Percentiles rank a stretch among this genome's conserved stretches.
phyloP scores from a whole-genome alignment of 305 asterid genomes.

The Andrographis paniculata region DNA sequence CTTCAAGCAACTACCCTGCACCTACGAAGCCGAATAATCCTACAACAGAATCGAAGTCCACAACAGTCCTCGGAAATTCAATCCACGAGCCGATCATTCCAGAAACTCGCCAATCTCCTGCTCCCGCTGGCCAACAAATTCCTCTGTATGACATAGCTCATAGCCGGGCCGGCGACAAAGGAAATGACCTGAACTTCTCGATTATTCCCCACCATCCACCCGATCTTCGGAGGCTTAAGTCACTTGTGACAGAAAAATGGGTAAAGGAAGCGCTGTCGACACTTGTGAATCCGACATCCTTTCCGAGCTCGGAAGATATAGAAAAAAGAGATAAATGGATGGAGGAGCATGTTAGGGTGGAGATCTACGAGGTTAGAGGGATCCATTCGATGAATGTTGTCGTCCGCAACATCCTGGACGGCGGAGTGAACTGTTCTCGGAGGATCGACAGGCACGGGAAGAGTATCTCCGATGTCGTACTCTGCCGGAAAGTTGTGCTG shows the following conservation, averaged over 20 bases:
- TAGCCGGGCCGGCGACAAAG: conserved; percentile 91
- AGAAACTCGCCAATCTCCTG: conserved; percentile 27
- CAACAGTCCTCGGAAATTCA: conserved; percentile 11
- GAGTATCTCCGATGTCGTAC: conserved; percentile 61
- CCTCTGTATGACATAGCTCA: conserved; percentile 67
- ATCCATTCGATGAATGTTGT: conserved; percentile 65
- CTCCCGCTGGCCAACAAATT: conserved; percentile 53
- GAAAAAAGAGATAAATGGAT: conserved; percentile 45
- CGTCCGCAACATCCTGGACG: conserved; percentile 75
- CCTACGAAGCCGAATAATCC: conserved; percentile 17
- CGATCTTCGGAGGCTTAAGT: conserved; percentile 68
- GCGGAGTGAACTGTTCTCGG: conserved; percentile 93
- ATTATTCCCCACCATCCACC: conserved; percentile 73
- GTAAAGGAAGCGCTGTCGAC: conserved; percentile 51
- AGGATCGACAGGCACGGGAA: conserved; percentile 97
- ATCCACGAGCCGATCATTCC: conserved; percentile 20
- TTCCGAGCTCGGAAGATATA: conserved; percentile 30
- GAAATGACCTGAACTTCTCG: conserved; percentile 78
- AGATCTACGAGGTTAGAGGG: conserved; percentile 80
- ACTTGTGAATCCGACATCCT: conserved; percentile 50
- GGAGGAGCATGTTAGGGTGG: conserved; percentile 48
- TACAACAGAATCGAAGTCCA: conserved; percentile 19
- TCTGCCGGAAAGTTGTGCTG: conserved; percentile 57
- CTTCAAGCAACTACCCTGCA: conserved; percentile 15
- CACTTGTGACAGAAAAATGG: conserved; percentile 61